Conservation (phyloP, 1,139 yeast species). For the Debaryomycetaceae sp. region DNA sequence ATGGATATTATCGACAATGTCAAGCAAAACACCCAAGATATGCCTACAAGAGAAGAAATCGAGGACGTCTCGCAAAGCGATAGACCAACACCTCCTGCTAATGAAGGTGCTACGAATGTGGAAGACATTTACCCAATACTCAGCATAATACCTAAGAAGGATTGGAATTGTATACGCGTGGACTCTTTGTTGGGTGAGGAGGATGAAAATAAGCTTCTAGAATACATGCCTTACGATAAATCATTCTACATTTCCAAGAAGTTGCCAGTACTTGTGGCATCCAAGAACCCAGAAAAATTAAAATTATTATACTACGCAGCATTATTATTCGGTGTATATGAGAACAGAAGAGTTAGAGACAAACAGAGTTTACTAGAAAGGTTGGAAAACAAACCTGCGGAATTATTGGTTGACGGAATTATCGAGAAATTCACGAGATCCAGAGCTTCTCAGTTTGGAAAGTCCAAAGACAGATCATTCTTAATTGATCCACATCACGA, state of each 20-base stretch:
- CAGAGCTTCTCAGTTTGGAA: constrained; percentile 66
- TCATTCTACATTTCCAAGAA: constrained; percentile 54
- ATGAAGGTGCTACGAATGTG: constrained; percentile 72
- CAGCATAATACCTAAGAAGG: constrained; percentile 66
- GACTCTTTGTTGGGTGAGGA: constrained; percentile 50
- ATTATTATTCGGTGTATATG: constrained; percentile 73
- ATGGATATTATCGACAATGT: constrained; percentile 81
- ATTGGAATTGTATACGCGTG: constrained; percentile 63
- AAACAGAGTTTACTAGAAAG: constrained; percentile 61
- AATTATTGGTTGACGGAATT: constrained; percentile 67
- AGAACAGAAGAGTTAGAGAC: constrained; percentile 60
- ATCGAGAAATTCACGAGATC: constrained; percentile 66
- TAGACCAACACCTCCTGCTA: constrained; percentile 80
- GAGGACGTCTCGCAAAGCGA: constrained; percentile 54
- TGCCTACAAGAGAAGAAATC: constrained; percentile 67
- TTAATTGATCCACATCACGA: constrained; percentile 83
- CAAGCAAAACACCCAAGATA: constrained; percentile 60
- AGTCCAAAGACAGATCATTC: constrained; percentile 68
- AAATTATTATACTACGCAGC: constrained; percentile 78
- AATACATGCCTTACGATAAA: constrained; percentile 58
- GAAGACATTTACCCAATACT: constrained; percentile 78
- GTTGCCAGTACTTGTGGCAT: constrained; percentile 38
- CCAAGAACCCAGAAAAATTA: constrained; percentile 53
- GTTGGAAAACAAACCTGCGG: constrained; percentile 65
- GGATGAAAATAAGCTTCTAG: constrained; percentile 47